These are phyloP conservation scores for Suhomyces kilbournensis DNA, from an alignment of 805 yeast species.

Conservation along the genomic window DNA sequence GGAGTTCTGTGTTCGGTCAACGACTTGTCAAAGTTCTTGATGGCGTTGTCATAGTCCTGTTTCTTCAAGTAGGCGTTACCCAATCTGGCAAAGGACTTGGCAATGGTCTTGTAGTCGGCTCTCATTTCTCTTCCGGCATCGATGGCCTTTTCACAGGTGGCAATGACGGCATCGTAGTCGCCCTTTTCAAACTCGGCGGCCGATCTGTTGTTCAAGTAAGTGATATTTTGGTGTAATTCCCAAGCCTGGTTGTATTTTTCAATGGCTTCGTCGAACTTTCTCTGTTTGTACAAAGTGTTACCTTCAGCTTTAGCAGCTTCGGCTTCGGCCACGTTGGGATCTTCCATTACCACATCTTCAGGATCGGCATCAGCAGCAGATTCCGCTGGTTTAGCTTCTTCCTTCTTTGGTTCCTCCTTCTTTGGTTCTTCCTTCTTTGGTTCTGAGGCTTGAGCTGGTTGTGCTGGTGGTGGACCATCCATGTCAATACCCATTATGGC, in stretches of 20 bases:
- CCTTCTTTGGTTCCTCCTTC: slow-evolving; percentile 10
- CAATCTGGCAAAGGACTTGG: slow-evolving; percentile 89
- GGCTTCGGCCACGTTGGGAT: slow-evolving; percentile 47
- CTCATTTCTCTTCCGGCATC: slow-evolving; percentile 86
- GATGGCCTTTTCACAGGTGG: slow-evolving; percentile 77
- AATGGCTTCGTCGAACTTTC: slow-evolving; percentile 91
- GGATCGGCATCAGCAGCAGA: slow-evolving; percentile 11
- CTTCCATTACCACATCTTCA: slow-evolving; percentile 39
- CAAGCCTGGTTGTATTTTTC: slow-evolving; percentile 82
- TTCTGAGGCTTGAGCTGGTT: slow-evolving; percentile 7
- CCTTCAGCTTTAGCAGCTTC: slow-evolving; percentile 79
- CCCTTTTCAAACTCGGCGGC: slow-evolving; percentile 98
- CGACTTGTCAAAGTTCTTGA: slow-evolving; percentile 79
- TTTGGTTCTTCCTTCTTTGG: slow-evolving; percentile 8
- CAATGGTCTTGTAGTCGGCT: slow-evolving; percentile 87
- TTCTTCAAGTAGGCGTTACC: slow-evolving; percentile 80
- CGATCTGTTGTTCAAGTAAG: slow-evolving; percentile 92
- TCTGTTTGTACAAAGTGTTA: slow-evolving; percentile 78
- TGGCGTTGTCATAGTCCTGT: slow-evolving; percentile 70
- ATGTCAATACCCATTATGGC: slow-evolving; percentile 80
- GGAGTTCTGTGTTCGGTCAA: slow-evolving; percentile 97
- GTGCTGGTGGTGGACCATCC: slow-evolving; percentile 26
- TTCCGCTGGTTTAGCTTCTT: slow-evolving; percentile 16
- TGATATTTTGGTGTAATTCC: slow-evolving; percentile 76
- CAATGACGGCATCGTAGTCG: slow-evolving; percentile 80